Evolutionary conservation across 192 early-diverging fungal species (phyloP).

Genomic region (Coemansia sp.): DNA sequence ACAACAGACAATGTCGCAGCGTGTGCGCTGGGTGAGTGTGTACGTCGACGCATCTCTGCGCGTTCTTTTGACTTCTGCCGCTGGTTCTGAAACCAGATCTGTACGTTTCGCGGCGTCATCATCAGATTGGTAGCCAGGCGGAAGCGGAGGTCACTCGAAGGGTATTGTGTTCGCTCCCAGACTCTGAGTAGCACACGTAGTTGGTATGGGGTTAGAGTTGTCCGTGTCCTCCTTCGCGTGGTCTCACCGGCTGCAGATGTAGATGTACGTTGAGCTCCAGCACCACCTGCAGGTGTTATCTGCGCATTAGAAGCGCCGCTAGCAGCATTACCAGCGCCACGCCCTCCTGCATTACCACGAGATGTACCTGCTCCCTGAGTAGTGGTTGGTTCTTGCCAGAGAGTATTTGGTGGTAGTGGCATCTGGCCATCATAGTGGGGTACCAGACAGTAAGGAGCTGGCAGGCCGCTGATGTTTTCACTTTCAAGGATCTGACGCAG

Average conservation of each 20-base stretch:
- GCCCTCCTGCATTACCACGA: constrained; percentile 10
- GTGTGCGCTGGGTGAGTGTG: constrained; percentile 43
- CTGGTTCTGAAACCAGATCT: constrained; percentile 94
- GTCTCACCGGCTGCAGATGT: constrained; percentile 16
- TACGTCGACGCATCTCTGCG: constrained; percentile 52
- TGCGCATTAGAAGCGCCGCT: constrained; percentile 3
- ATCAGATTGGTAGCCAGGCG: constrained; percentile 67
- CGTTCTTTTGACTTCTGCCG: constrained; percentile 70
- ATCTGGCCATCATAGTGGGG: constrained; percentile 46
- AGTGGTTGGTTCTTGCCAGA: constrained; percentile 16
- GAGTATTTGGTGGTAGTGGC: constrained; percentile 21
- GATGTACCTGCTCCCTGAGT: not conserved
- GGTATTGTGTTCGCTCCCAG: constrained; percentile 68
- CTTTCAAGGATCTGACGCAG: constrained; percentile 54
- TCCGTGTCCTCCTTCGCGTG: constrained; percentile 54
- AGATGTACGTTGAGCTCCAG: constrained; percentile 13
- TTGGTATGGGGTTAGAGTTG: constrained; percentile 62
- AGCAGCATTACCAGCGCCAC: constrained; percentile 1
- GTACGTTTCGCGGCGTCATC: constrained; percentile 83
- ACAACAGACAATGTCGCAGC: constrained; percentile 6
- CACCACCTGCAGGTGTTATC: constrained; percentile 5
- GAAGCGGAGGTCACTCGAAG: constrained; percentile 70
- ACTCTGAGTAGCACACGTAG: constrained; percentile 58
- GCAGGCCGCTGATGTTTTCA: constrained; percentile 53
- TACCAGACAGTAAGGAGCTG: constrained; percentile 46